Conservation (phyloP, 345 rosid species). For the Acer campestre region DNA sequence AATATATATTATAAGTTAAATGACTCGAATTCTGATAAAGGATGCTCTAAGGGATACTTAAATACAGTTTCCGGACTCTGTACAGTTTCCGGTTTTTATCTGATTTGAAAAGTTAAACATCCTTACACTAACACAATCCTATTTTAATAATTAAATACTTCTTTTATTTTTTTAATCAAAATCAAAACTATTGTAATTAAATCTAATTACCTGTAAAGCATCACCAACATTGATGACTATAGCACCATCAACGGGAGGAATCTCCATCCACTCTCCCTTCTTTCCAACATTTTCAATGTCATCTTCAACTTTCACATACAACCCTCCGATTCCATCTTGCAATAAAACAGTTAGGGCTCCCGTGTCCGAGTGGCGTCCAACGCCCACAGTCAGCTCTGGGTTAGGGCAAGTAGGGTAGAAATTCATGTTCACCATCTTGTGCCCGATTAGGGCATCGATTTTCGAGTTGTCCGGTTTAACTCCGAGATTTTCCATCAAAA, state of each 20-base stretch:
- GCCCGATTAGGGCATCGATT: conserved; percentile 40
- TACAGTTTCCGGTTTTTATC: no score
- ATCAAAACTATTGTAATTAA: neutral
- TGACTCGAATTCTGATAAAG: no score
- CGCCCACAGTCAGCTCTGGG: conserved; percentile 61
- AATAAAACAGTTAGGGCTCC: conserved; percentile 53
- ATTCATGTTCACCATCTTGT: conserved; percentile 57
- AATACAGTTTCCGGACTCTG: no score
- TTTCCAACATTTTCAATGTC: conserved; percentile 9
- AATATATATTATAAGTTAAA: no score
- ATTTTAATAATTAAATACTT: no score
- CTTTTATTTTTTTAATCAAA: no score
- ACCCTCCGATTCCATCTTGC: conserved; percentile 67
- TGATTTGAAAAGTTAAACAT: no score
- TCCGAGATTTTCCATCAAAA: conserved; percentile 47
- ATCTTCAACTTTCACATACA: conserved; percentile 48
- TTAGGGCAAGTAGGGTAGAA: conserved; percentile 62
- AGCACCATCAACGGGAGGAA: conserved; percentile 40
- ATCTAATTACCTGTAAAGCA: conserved; percentile 33
- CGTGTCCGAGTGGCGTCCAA: conserved; percentile 65
- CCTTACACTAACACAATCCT: no score
- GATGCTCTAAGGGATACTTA: no score
- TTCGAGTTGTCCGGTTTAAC: conserved; percentile 39
- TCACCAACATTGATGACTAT: conserved; percentile 50
- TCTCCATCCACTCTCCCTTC: conserved; percentile 40